phyloP scores from a whole-genome alignment of 1,284 basidiomycete genomes.

The Peniophora sp. region DNA sequence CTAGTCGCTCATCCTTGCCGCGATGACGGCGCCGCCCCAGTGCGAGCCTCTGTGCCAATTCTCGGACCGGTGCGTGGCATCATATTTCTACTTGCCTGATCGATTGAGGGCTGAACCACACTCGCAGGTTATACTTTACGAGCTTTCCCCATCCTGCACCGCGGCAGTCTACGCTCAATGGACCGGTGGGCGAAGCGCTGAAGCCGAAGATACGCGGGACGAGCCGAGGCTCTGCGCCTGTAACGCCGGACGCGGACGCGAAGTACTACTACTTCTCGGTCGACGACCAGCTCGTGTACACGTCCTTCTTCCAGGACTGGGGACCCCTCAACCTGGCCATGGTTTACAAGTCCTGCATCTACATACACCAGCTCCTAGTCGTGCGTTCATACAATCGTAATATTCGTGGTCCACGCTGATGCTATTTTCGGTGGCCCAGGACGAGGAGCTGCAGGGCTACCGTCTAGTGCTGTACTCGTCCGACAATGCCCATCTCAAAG shows the following conservation, averaged over 20 bases:
- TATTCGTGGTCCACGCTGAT: conserved; percentile 10
- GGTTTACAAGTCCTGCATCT: conserved; percentile 91
- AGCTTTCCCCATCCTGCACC: conserved; percentile 71
- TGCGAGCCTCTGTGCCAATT: conserved; percentile 75
- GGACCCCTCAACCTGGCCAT: conserved; percentile 90
- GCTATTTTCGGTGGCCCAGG: conserved; percentile 32
- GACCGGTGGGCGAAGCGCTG: conserved; percentile 37
- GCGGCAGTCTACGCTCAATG: conserved; percentile 53
- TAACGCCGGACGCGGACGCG: conserved; percentile 59
- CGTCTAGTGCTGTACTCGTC: conserved; percentile 88
- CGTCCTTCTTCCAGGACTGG: conserved; percentile 93
- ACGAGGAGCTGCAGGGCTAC: conserved; percentile 57
- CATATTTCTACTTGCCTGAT: background rate
- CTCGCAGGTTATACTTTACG: conserved; percentile 69
- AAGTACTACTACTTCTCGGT: conserved; percentile 82
- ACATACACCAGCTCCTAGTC: conserved; percentile 83
- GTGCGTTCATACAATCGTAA: conserved; percentile 33
- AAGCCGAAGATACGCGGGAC: conserved; percentile 53
- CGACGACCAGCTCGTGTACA: conserved; percentile 88
- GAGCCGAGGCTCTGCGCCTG: conserved; percentile 46
- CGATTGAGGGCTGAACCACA: conserved; percentile 1
- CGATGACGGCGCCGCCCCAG: conserved; percentile 29
- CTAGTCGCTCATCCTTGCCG: background rate
- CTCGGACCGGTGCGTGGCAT: conserved; percentile 51
- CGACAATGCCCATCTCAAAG: conserved; percentile 79